These are phyloP conservation scores for Tolypocladium sp. DNA, from an alignment of 2,329 filamentous ascomycete genomes.

Conservation along the genomic window DNA sequence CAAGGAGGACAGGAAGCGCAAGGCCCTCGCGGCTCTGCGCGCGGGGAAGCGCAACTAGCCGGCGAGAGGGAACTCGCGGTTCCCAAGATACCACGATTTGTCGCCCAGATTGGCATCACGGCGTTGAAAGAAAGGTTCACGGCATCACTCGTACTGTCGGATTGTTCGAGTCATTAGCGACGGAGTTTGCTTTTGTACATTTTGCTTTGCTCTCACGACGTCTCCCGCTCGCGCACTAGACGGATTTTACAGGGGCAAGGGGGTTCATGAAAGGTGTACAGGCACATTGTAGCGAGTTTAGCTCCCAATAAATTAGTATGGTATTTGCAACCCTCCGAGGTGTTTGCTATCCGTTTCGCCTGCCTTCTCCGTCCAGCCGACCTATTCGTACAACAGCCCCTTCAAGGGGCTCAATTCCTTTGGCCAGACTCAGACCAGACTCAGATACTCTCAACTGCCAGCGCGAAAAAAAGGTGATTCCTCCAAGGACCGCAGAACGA, in stretches of 20 bases:
- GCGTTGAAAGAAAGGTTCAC: not conserved
- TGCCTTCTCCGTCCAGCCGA: not conserved
- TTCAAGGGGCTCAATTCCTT: not conserved
- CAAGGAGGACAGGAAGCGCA: slow-evolving; percentile 47
- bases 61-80: not conserved
- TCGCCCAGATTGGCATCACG: not conserved
- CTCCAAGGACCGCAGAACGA: not conserved
- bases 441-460: not conserved
- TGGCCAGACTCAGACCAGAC: not conserved
- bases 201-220: slow-evolving; percentile 1
- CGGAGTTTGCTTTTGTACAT: slow-evolving; percentile 19
- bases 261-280: not conserved
- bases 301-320: not conserved
- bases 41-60: slow-evolving; percentile 17
- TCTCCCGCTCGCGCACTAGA: not conserved
- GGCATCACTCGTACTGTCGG: not conserved
- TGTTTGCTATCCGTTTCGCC: not conserved
- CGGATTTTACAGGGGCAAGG: not conserved
- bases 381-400: not conserved
- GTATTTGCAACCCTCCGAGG: not conserved
- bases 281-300: not conserved
- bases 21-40: slow-evolving; percentile 26
- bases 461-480: not conserved
- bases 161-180: slow-evolving; percentile 24
- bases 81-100: not conserved